A percentile compares a stretch with the other conserved stretches of the same genome.
phyloP scores from a whole-genome alignment of 805 yeast species.

The Zygotorulaspora florentina region DNA sequence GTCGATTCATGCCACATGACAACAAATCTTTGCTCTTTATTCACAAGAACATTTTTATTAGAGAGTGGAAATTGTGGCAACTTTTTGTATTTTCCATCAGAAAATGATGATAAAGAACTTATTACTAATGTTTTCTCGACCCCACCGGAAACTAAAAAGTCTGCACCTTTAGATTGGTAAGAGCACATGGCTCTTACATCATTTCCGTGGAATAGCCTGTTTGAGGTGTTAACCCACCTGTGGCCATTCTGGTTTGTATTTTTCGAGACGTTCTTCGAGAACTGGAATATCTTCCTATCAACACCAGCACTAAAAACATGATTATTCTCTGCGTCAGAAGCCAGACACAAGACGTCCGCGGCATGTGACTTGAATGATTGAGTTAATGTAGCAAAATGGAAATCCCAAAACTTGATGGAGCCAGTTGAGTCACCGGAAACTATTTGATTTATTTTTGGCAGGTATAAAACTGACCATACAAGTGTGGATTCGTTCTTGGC shows the following conservation, averaged over 20 bases:
- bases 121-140: conserved; percentile 65
- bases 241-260: neutral
- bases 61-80: conserved; percentile 58
- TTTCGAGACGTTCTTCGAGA: conserved; percentile 26
- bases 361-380: conserved; percentile 84
- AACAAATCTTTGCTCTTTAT: conserved; percentile 47
- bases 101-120: conserved; percentile 61
- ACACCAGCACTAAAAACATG: conserved; percentile 85
- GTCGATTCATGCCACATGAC: conserved; percentile 79
- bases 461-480: conserved; percentile 78
- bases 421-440: conserved; percentile 99
- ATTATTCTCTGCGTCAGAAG: conserved; percentile 56
- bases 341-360: conserved; percentile 80
- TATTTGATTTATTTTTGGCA: conserved; percentile 63
- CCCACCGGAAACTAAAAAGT: conserved; percentile 76
- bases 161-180: conserved; percentile 63
- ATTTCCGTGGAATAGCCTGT: conserved; percentile 76
- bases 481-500: conserved; percentile 79
- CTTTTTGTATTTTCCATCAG: conserved; percentile 66
- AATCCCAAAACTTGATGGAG: conserved; percentile 87
- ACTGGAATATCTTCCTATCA: conserved; percentile 83
- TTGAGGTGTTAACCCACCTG: conserved; percentile 74
- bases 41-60: conserved; percentile 47
- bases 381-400: conserved; percentile 63
- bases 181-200: conserved; percentile 77